phyloP scores from a whole-genome alignment of 1,284 basidiomycete species.

The Meira nashicola region DNA sequence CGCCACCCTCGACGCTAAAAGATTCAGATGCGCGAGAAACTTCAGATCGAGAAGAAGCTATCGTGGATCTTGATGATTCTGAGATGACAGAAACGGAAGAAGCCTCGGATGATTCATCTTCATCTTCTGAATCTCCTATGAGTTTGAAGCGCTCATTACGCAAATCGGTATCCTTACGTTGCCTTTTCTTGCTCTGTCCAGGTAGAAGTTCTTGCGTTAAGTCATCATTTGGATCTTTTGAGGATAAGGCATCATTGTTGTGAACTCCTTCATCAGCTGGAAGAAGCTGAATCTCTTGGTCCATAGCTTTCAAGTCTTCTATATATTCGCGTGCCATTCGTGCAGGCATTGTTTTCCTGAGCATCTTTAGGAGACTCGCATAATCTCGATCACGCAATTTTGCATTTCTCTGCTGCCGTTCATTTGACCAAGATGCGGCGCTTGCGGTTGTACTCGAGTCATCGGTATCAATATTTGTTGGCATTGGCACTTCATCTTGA shows the following conservation, averaged over 20 bases:
- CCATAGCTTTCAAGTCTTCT: slow-evolving; percentile 45
- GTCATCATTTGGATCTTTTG: neutral
- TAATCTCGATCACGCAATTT: slow-evolving; percentile 15
- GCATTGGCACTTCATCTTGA: neutral
- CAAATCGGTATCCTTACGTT: neutral
- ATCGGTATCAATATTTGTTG: too few species aligned
- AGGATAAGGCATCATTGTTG: too few species aligned
- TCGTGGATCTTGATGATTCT: too few species aligned
- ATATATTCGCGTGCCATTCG: slow-evolving; percentile 46
- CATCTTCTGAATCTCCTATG: slow-evolving; percentile 13
- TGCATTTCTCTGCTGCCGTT: too few species aligned
- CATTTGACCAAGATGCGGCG: too few species aligned
- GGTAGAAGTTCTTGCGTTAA: neutral
- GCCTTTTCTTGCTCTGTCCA: neutral
- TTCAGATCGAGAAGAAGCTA: too few species aligned
- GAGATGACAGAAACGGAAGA: too few species aligned
- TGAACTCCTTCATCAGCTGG: too few species aligned
- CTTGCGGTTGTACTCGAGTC: too few species aligned
- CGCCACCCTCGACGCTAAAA: too few species aligned
- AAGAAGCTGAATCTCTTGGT: too few species aligned
- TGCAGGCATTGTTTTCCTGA: slow-evolving; percentile 49
- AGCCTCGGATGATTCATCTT: slow-evolving; percentile 1
- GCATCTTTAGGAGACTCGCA: slow-evolving; percentile 40
- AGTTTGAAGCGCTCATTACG: slow-evolving; percentile 15
- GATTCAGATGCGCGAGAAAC: too few species aligned